These are phyloP conservation scores for Aspergillus versicolor DNA, from an alignment of 2,329 filamentous ascomycete species.

Conservation along the genomic window DNA sequence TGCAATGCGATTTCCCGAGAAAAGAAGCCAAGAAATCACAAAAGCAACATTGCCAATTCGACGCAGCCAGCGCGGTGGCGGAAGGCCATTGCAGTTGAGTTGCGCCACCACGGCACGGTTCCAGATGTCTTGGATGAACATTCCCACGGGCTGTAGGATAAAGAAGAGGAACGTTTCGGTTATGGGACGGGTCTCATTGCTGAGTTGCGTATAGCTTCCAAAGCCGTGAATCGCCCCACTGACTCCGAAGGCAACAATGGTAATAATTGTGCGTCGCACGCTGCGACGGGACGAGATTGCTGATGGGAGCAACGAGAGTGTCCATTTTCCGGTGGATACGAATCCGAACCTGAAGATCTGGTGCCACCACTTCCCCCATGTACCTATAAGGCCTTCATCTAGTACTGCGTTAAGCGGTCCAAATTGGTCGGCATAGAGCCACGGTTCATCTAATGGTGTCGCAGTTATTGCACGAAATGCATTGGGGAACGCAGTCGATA, in stretches of 20 bases:
- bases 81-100: constrained; percentile 18
- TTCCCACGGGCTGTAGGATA: constrained; percentile 64
- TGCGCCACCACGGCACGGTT: constrained; percentile 21
- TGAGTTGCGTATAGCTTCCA: constrained; percentile 68
- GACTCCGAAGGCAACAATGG: constrained; percentile 33
- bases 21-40: constrained; percentile 65
- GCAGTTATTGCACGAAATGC: constrained; percentile 59
- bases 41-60: constrained; percentile 61
- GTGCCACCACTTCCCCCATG: constrained; percentile 89
- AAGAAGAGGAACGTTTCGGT: constrained; percentile 66
- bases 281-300: constrained; percentile 15
- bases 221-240: constrained; percentile 61
- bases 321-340: constrained; percentile 40
- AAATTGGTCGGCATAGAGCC: constrained; percentile 62
- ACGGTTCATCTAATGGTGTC: constrained; percentile 60
- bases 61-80: constrained; percentile 48
- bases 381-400: constrained; percentile 71
- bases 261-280: constrained; percentile 23
- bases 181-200: constrained; percentile 57
- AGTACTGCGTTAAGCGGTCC: constrained; percentile 42
- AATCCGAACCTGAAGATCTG: constrained; percentile 74
- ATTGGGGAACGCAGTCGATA: constrained; percentile 49
- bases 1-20: constrained; percentile 64
- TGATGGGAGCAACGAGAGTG: constrained; percentile 28
- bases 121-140: constrained; percentile 55